Evolutionary conservation across 768 basidiomycete species (phyloP), one percentile per base, ranked within the genome.

Genomic region (Termitomyces sp.): DNA sequence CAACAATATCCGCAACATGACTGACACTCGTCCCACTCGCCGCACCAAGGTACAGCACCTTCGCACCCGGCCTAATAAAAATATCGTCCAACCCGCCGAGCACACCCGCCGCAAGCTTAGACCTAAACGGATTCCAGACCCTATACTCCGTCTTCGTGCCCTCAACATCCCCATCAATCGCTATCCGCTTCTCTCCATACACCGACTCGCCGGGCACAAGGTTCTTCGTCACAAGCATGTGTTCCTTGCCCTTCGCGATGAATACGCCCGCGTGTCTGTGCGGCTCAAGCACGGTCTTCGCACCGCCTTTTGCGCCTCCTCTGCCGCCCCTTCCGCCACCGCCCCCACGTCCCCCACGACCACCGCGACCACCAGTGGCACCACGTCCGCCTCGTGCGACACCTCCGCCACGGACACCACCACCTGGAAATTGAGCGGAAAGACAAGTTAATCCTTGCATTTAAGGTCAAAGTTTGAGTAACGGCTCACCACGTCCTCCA

Each of bases 121-220:
- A 86, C 63, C 97, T 83, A 86, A 99, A 99, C 46, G 97, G 97
- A 77, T 99, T 99, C 97, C 97, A 99, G 31, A 99, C 97, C 54
- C 97, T 82, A 75, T 98, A 99, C 75, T 99, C 97, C 62, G 85
- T 80, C 77, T 99, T 99, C 58, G 88, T 90, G 42, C 82, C 88
- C 43, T 89, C 90, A 19, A 79, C 82, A 43, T 80, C 85, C 12
- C 79, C 77, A 14, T 95, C 92, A 66, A 98, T 83, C 16, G 88
- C 85, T 73, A 98, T 94, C 69, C 96, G 82, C 79, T 99, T 99
- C 75, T 99, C 97, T 59, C 97, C 97, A 71, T 99, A 99, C 10
- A 99, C 96, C 7, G 90, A 90, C 69, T 98, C 97, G 45, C 97
- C 97, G 1, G 97, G 97, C 40, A 92, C 94, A 70, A 99, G 83